These are phyloP conservation scores for Cryptococcus hybrid DNA, from an alignment of 1,284 basidiomycete species.

Conservation along the genomic window DNA sequence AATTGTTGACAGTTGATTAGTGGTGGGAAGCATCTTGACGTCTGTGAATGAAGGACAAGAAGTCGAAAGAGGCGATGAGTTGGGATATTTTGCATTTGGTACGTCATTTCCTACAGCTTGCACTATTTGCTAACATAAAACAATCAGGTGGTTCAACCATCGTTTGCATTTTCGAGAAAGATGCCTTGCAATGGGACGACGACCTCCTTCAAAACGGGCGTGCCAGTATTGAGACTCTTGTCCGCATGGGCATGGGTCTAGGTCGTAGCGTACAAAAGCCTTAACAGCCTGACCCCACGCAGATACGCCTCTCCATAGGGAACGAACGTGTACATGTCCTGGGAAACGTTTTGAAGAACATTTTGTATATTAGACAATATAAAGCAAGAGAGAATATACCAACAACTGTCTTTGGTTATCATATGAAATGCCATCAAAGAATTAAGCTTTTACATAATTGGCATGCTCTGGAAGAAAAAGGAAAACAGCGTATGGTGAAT, in stretches of 20 bases:
- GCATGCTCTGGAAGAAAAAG: too few relatives aligned
- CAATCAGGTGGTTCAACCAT: constrained; percentile 78
- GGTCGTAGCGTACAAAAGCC: constrained; percentile 50
- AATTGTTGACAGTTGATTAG: constrained; percentile 21
- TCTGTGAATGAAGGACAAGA: constrained; percentile 79
- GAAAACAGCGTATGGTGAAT: too few relatives aligned
- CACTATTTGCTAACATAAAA: constrained; percentile 5
- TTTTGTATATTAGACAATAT: too few relatives aligned
- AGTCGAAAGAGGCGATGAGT: constrained; percentile 79
- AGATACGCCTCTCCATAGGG: too few relatives aligned
- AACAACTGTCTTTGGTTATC: too few relatives aligned
- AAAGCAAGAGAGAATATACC: too few relatives aligned
- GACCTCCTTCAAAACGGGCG: constrained; percentile 83
- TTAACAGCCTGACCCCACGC: background rate
- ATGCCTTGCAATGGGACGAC: constrained; percentile 80
- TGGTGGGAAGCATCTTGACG: constrained; percentile 85
- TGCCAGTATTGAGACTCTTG: constrained; percentile 80
- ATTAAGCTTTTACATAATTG: too few relatives aligned
- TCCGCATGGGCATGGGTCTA: constrained; percentile 82
- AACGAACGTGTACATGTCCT: too few relatives aligned
- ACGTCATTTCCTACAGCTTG: constrained; percentile 28
- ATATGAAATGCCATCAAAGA: too few relatives aligned
- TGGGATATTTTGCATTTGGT: constrained; percentile 94
- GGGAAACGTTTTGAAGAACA: too few relatives aligned
- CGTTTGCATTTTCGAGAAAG: constrained; percentile 80